Conservation (phyloP, 805 yeast species). For the Cyberlindnera suaveolens region DNA sequence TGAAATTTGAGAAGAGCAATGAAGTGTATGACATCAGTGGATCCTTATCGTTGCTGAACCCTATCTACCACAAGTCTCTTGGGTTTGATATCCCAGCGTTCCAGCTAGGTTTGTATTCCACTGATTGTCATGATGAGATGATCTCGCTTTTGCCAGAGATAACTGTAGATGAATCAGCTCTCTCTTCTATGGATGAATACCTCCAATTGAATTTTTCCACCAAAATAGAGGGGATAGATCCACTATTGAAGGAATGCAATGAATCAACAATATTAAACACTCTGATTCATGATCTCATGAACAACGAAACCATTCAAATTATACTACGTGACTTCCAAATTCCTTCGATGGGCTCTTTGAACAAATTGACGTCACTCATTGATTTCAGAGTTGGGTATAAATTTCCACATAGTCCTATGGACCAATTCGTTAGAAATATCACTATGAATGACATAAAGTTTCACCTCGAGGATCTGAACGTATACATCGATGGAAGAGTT, state of each 20-base stretch:
- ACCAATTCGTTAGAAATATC: slow-evolving; percentile 28
- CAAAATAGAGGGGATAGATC: slow-evolving; percentile 4
- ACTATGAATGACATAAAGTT: slow-evolving; percentile 31
- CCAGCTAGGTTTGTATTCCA: slow-evolving; percentile 30
- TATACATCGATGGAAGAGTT: slow-evolving; percentile 35
- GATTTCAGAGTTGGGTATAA: slow-evolving; percentile 12
- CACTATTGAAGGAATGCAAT: slow-evolving; percentile 3
- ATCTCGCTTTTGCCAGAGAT: slow-evolving; percentile 25
- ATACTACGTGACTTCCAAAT: not conserved
- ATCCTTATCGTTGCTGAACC: slow-evolving; percentile 17
- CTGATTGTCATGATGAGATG: slow-evolving; percentile 29
- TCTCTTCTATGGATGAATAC: slow-evolving; percentile 11
- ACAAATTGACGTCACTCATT: slow-evolving; percentile 14
- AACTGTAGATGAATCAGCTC: slow-evolving; percentile 5
- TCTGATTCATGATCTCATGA: slow-evolving; percentile 10
- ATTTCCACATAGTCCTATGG: not conserved
- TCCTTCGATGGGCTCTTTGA: slow-evolving; percentile 6
- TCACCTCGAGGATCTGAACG: slow-evolving; percentile 26
- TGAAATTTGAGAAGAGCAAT: slow-evolving; percentile 18
- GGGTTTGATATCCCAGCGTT: slow-evolving; percentile 28
- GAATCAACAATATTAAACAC: slow-evolving; percentile 12
- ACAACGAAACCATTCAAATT: slow-evolving; percentile 15
- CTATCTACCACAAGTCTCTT: slow-evolving; percentile 12
- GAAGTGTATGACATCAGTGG: slow-evolving; percentile 20
- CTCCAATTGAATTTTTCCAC: slow-evolving; percentile 9